phyloP scores from a whole-genome alignment of 495 filamentous ascomycete species.

The Xylaria scruposa region DNA sequence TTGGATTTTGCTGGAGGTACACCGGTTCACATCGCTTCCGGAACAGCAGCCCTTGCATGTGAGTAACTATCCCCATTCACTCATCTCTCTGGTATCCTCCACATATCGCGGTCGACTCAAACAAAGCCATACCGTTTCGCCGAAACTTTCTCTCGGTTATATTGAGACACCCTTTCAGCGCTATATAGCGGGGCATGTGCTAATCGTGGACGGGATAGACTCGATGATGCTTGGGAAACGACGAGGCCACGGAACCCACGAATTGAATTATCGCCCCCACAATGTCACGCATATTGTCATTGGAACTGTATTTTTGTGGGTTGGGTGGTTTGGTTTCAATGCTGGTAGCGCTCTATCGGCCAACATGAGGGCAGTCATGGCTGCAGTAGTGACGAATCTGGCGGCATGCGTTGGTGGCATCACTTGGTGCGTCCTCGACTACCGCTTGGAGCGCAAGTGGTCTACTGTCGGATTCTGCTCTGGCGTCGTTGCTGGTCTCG shows the following conservation, averaged over 20 bases:
- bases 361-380: constrained; percentile 86
- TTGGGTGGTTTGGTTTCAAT: constrained; percentile 99
- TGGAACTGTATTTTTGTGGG: constrained; percentile 98
- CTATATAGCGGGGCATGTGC: not conserved
- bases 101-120: not conserved
- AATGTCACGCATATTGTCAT: constrained; percentile 97
- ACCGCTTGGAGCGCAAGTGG: constrained; percentile 93
- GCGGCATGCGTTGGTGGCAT: constrained; percentile 87
- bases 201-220: constrained; percentile 54
- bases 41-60: constrained; percentile 82
- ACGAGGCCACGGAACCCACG: constrained; percentile 83
- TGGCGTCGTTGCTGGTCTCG: constrained; percentile 88
- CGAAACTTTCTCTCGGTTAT: not conserved
- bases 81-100: not conserved
- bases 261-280: constrained; percentile 95
- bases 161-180: not conserved
- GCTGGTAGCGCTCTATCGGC: constrained; percentile 89
- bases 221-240: constrained; percentile 91
- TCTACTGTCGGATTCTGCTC: constrained; percentile 97
- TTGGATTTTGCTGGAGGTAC: constrained; percentile 97
- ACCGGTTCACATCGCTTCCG: constrained; percentile 94
- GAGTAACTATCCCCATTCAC: constrained; percentile 22
- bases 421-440: constrained; percentile 95
- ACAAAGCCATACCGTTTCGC: not conserved
- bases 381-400: constrained; percentile 73